phyloP scores from a whole-genome alignment of 2,329 filamentous ascomycete genomes.

The Ceratocystis huliohia region DNA sequence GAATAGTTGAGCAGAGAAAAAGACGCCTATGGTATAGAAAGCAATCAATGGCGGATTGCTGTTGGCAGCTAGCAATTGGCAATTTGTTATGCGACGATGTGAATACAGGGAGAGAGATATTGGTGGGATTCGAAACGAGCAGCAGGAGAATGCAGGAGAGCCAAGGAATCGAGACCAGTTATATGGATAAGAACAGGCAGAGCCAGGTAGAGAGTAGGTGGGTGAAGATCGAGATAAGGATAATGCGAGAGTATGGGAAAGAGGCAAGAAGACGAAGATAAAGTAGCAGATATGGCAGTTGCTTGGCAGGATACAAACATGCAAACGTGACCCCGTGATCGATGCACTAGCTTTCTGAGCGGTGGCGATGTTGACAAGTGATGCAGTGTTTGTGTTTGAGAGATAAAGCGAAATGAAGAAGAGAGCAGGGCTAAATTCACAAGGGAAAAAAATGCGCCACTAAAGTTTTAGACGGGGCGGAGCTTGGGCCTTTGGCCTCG shows the following conservation, averaged over 20 bases:
- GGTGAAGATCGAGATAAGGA: background rate
- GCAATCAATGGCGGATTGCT: background rate
- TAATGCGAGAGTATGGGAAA: background rate
- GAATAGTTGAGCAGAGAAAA: background rate
- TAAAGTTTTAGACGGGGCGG: conserved; percentile 5
- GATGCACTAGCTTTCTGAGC: background rate
- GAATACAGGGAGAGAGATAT: background rate
- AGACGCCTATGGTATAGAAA: background rate
- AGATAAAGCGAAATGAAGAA: background rate
- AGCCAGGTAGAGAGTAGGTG: background rate
- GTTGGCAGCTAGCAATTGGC: background rate
- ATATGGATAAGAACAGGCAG: background rate
- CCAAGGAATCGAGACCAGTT: background rate
- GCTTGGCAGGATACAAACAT: background rate
- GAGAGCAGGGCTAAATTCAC: background rate
- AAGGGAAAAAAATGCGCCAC: conserved; percentile 8
- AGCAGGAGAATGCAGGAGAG: conserved; percentile 4
- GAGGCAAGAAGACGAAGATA: background rate
- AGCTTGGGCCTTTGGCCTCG: conserved; percentile 5
- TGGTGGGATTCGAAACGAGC: conserved; percentile 2
- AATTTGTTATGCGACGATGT: background rate
- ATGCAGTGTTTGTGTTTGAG: background rate
- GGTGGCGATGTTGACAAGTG: background rate
- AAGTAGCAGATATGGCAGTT: background rate
- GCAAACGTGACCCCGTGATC: background rate